Percentiles rank a stretch among this genome's conserved stretches.
These are phyloP conservation scores for Botrytis sinoallii DNA, from an alignment of 2,329 filamentous ascomycete species.

Conservation along the genomic window DNA sequence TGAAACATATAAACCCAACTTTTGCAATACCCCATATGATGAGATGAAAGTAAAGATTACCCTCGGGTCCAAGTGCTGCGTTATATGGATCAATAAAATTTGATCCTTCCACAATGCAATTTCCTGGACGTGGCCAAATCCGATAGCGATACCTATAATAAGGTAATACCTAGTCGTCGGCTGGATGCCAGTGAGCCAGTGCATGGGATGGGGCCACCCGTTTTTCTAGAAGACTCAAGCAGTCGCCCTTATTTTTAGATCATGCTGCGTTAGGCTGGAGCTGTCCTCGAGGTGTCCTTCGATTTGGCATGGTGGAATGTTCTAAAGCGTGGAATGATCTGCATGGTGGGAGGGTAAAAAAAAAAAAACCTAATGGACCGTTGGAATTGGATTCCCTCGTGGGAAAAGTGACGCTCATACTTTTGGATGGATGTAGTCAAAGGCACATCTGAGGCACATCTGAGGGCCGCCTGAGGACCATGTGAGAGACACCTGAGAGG, in stretches of 20 bases:
- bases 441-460: background rate
- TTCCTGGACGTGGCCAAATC: background rate
- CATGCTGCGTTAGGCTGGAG: background rate
- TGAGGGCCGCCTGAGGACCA: background rate
- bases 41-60: background rate
- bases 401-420: background rate
- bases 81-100: constrained; percentile 11
- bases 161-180: background rate
- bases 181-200: background rate
- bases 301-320: background rate
- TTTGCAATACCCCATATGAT: background rate
- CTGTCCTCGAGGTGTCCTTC: background rate
- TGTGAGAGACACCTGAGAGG: background rate
- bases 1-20: constrained; percentile 8
- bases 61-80: background rate
- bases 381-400: background rate
- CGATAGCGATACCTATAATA: constrained; percentile 1
- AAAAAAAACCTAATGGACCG: background rate
- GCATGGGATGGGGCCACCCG: background rate
- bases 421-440: background rate
- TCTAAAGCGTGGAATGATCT: constrained; percentile 4
- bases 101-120: constrained; percentile 11
- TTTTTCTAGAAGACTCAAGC: background rate
- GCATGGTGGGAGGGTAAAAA: background rate
- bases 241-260: background rate